phyloP scores from a whole-genome alignment of 2,329 filamentous ascomycete species.

The Madurella fahalii region DNA sequence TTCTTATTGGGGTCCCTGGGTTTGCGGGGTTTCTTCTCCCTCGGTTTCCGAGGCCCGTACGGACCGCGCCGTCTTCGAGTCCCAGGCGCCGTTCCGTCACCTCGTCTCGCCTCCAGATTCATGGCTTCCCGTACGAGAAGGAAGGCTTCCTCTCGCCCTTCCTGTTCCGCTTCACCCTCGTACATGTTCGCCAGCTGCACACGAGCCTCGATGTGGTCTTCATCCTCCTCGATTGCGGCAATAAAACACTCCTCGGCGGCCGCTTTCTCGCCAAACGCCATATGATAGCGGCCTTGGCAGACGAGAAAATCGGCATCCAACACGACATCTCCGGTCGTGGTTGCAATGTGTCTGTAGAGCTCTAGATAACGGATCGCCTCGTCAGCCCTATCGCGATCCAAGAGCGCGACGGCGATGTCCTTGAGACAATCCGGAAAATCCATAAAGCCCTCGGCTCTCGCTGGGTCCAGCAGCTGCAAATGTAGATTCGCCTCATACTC shows the following conservation, averaged over 20 bases:
- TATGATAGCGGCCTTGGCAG: conserved; percentile 64
- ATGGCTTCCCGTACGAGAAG: conserved; percentile 73
- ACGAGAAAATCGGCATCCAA: conserved; percentile 48
- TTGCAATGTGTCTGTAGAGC: conserved; percentile 46
- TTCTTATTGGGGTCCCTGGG: conserved; percentile 26
- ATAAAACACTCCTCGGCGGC: conserved; percentile 76
- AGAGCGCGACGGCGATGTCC: conserved; percentile 54
- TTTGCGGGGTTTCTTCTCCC: conserved; percentile 20
- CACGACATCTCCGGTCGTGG: conserved; percentile 37
- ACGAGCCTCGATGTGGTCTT: conserved; percentile 69
- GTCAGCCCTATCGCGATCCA: conserved; percentile 32
- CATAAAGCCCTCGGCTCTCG: conserved; percentile 50
- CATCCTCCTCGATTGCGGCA: conserved; percentile 67
- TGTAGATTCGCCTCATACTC: conserved; percentile 69
- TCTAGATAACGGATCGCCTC: conserved; percentile 55
- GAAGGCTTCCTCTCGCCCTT: conserved; percentile 63
- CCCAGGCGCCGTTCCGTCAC: conserved; percentile 20
- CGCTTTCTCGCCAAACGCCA: conserved; percentile 56
- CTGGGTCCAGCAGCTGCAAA: conserved; percentile 65
- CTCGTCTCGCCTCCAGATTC: conserved; percentile 49
- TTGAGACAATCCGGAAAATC: conserved; percentile 77
- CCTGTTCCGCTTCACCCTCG: conserved; percentile 62
- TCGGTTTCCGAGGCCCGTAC: conserved; percentile 25
- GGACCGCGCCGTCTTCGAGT: conserved; percentile 22
- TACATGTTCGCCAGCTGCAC: conserved; percentile 81